Evolutionary conservation across 768 basidiomycete genomes (phyloP), one percentile per base, ranked within the genome.

Genomic region (Brasilioporus rufonigricans): DNA sequence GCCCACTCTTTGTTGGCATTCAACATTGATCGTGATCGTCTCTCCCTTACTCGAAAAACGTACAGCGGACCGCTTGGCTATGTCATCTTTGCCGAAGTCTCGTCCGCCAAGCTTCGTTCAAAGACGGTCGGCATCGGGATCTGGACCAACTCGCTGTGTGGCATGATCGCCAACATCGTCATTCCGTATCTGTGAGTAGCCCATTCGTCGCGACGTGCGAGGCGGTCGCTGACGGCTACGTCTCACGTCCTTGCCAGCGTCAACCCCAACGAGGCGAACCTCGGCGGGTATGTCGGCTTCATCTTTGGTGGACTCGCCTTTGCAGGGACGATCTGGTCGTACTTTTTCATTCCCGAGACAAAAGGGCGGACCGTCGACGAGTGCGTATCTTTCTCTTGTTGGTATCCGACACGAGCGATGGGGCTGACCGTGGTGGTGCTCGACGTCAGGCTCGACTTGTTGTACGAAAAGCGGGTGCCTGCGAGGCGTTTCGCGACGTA

Each of bases 91-190:
- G 58, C 66, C 4, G 67, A 68, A 38, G 56, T 68, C 27, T 70
- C 68, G n/a, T 67, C 67, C 14, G 61, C 67, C 29, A 68, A 70
- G 50, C 58, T 68, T 10, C 65, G 67, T 29, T 70, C 67, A 16
- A 68, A 66, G 54, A 70, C 66, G 29, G 64, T 70, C 21, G 60
- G 68, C 0, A 58, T 68, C 9, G 60, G 68, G 2, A 61, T 70
- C 8, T 63, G 56, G 59, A 60, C 58, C 32, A 70, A 65, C 35
- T 67, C 68, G 27, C 54, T 70, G 2, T 65, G 58, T 10, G 55
- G 56, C 16, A 63, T 70, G 65, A n/a, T 68, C 2, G 55, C 53
- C 36, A 67, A 63, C 52, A 65, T 61, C 14, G 35, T 60, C 48
- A 61, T 68, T 47, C 68, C 68, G 0, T 68, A 70, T 51, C 65